These are phyloP conservation scores for Candida sp. DNA, from an alignment of 1,139 yeast species.

Conservation along the genomic window DNA sequence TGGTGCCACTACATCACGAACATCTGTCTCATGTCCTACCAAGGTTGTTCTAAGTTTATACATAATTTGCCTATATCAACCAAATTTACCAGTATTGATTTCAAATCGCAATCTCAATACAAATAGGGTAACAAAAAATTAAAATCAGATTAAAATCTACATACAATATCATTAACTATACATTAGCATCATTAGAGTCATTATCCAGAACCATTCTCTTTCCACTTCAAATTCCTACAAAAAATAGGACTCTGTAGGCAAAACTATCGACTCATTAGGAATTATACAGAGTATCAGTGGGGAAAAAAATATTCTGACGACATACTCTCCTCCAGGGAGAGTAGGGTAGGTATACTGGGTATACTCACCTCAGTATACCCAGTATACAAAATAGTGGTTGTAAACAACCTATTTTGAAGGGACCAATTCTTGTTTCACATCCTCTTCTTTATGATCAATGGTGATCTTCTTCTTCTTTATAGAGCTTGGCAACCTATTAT, in stretches of 20 bases:
- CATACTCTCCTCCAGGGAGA: not conserved
- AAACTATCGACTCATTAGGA: not conserved
- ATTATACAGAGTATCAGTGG: not conserved
- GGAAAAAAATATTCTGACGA: not conserved
- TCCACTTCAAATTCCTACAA: not conserved
- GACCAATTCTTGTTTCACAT: not conserved
- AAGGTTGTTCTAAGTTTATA: constrained; percentile 52
- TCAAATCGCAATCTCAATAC: too few relatives aligned
- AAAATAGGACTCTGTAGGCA: not conserved
- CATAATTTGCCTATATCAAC: constrained; percentile 7
- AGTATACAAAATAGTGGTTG: too few relatives aligned
- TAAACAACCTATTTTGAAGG: not conserved
- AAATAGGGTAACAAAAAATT: too few relatives aligned
- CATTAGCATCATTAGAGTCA: not conserved
- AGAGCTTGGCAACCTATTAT: not conserved
- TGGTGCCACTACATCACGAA: constrained; percentile 54
- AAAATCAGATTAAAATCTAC: not conserved
- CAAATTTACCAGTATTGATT: not conserved
- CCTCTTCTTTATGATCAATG: constrained; percentile 2
- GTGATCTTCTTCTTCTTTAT: constrained; percentile 2
- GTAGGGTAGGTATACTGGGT: not conserved
- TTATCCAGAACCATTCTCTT: not conserved
- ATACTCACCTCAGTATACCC: too few relatives aligned
- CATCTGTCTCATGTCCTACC: constrained; percentile 77
- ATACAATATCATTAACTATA: not conserved